phyloP scores from a whole-genome alignment of 2,329 filamentous ascomycete genomes.

The Arthrinium phaeospermum region DNA sequence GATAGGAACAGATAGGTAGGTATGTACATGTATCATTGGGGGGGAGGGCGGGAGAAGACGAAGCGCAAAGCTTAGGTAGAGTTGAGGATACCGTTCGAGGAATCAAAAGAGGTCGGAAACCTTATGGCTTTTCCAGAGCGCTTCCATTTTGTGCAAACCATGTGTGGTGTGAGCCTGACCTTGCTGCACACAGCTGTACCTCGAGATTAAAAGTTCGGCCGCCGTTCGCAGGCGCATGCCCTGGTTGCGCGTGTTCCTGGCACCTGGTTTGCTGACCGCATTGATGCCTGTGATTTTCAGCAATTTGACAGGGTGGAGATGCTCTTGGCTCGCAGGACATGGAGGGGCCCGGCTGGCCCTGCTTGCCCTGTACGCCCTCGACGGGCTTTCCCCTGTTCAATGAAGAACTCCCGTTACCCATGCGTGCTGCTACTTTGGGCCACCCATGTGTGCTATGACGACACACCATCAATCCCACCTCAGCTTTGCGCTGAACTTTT shows the following conservation, averaged over 20 bases:
- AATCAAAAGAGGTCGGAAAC: background rate
- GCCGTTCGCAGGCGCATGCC: background rate
- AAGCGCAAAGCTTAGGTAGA: background rate
- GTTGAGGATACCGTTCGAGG: background rate
- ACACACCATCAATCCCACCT: background rate
- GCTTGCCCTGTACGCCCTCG: background rate
- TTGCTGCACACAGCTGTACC: background rate
- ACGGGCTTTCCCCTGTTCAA: background rate
- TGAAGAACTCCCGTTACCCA: constrained; percentile 1
- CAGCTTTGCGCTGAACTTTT: background rate
- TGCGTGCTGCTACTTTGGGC: background rate
- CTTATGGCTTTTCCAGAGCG: background rate
- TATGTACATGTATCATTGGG: background rate
- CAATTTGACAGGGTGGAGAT: constrained; percentile 10
- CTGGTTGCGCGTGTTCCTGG: constrained; percentile 7
- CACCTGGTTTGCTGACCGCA: constrained; percentile 4
- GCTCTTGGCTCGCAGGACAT: background rate
- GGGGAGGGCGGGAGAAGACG: background rate
- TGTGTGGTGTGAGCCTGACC: background rate
- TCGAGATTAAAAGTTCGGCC: background rate
- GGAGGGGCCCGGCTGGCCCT: background rate
- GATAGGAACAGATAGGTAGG: background rate
- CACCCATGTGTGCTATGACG: constrained; percentile 10
- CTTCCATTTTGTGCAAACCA: background rate
- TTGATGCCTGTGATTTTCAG: constrained; percentile 16